Evolutionary conservation across 257 asterid species (phyloP), one percentile per base, ranked within the genome.

Genomic region (Primulina eburnea): DNA sequence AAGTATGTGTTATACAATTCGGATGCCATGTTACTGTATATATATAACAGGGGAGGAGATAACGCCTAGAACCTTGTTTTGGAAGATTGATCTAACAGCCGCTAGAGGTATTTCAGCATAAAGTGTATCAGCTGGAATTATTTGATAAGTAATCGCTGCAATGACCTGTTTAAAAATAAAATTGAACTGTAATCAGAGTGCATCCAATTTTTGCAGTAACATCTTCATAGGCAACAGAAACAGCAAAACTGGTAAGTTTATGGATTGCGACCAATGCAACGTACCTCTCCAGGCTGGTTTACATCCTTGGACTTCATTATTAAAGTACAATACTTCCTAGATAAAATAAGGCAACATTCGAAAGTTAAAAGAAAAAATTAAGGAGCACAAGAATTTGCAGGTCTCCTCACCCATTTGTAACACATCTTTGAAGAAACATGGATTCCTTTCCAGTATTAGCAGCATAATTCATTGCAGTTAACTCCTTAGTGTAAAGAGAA

Each of bases 61-160:
- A 60, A 52, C 55, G 65, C 18, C 5, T 21, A 59, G 59, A 75
- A 93, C 98, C 98, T 93, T 88, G 75, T 33, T 79, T 79, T 93
- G 98, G 74, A 75, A 77, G 74, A 59, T 67, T 52, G 90, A 83
- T 73, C 68, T 81, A 71, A 90, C 97, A 74, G 96, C 95, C 60
- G 95, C 97, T 72, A 93, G 88, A 75, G 98, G 98, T 84, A 93
- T 77, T 84, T 93, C 98, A 65, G 98, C 92, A 87, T 74, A 82
- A 70, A 83, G 98, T 67, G 93, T 84, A 70, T 93, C 98, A 57
- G 26, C 26, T 24, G 26, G 26, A 24, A 24, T 24, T 24, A 24
- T 24, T 24, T 24, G 26, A 24, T 24, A 24, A 24, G 26, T 24
- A 24, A 24, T 24, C 26, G 26, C 26, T 24, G 26, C 26, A 24